Conservation (phyloP, 2,329 filamentous ascomycete species). For the Rhexocercosporidium sp. region DNA sequence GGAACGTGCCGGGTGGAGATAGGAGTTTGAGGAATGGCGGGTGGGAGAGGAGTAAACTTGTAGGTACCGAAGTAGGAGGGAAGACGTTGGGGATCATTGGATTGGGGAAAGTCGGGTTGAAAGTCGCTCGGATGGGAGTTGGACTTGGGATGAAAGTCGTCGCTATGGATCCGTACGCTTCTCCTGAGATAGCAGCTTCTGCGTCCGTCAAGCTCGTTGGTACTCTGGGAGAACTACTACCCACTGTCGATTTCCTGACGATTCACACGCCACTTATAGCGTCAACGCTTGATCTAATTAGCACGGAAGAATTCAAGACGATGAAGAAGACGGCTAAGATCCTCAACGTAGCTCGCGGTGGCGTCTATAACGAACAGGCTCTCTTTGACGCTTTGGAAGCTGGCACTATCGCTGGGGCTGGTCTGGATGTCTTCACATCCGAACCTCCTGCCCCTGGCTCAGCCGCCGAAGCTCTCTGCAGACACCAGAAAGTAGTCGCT, state of each 20-base stretch:
- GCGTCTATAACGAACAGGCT: slow-evolving; percentile 79
- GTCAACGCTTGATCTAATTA: slow-evolving; percentile 76
- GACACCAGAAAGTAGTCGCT: slow-evolving; percentile 73
- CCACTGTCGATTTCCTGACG: slow-evolving; percentile 75
- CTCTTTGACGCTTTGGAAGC: slow-evolving; percentile 72
- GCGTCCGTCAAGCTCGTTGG: slow-evolving; percentile 69
- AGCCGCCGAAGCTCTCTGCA: slow-evolving; percentile 65
- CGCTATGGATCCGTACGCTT: slow-evolving; percentile 80
- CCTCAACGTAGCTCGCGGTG: slow-evolving; percentile 80
- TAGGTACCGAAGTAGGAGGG: slow-evolving; percentile 78
- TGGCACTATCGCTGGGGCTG: slow-evolving; percentile 76
- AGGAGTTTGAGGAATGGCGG: slow-evolving; percentile 71
- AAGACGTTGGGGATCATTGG: slow-evolving; percentile 81
- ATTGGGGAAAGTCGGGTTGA: slow-evolving; percentile 82
- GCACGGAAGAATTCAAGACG: slow-evolving; percentile 64
- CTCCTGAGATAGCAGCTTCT: slow-evolving; percentile 69
- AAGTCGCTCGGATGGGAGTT: slow-evolving; percentile 78
- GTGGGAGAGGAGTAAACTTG: slow-evolving; percentile 77
- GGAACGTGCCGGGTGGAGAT: slow-evolving; percentile 75
- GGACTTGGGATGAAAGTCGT: slow-evolving; percentile 78
- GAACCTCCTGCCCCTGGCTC: slow-evolving; percentile 70
- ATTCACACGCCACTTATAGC: slow-evolving; percentile 82
- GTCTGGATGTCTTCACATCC: slow-evolving; percentile 78
- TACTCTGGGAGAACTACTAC: slow-evolving; percentile 64
- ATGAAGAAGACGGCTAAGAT: slow-evolving; percentile 79